Evolutionary conservation across 805 yeast genomes (phyloP), one percentile per base, ranked within the genome.

Genomic region (Candida khao-thaluensis): DNA sequence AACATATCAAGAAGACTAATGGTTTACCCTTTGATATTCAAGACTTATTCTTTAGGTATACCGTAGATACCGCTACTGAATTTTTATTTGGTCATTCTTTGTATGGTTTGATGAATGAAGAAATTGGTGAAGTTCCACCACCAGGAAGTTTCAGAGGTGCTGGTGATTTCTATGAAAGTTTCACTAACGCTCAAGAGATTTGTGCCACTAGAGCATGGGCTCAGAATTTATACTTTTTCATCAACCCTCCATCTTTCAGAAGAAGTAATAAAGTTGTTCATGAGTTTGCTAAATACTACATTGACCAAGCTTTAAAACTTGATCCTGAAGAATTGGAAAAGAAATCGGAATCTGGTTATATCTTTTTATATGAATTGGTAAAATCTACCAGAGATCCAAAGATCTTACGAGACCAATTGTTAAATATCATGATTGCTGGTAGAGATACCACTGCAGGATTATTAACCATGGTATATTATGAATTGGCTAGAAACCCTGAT

Each of bases 351-450:
- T 56, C 51, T 33, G 66, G 70, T 7, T 66, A 66, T 44, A 51
- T 61, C 8, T 66, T 65, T 50, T 60, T 66, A 47, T 66, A 65
- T 43, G 72, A 66, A 44, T 62, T 66, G 49, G 69, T 54, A 27
- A 66, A 66, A 48, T 59, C 60, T 37, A 66, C 71, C 6, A 58
- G 60, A 45, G 52, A 66, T 44, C 63, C 65, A 7, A 51, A 56
- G 45, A 58, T 61, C 3, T 60, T 66, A 38, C 60, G 58, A 43
- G 72, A 66, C 47, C 72, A 66, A 47, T 56, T 64, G 45, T 60
- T 66, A 50, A 66, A 66, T 45, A 66, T 66, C 34, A 57, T 66
- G 59, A 50, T 66, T 32, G 70, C 70, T 16, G 70, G 69, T 21
- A 53, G 70, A 50, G 64, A 61, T 42, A 64, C 70, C 8, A 64